A percentile compares a stretch with the other conserved stretches of the same genome.
phyloP scores from a whole-genome alignment of 2,329 filamentous ascomycete species.

The Kalmusia sp. region DNA sequence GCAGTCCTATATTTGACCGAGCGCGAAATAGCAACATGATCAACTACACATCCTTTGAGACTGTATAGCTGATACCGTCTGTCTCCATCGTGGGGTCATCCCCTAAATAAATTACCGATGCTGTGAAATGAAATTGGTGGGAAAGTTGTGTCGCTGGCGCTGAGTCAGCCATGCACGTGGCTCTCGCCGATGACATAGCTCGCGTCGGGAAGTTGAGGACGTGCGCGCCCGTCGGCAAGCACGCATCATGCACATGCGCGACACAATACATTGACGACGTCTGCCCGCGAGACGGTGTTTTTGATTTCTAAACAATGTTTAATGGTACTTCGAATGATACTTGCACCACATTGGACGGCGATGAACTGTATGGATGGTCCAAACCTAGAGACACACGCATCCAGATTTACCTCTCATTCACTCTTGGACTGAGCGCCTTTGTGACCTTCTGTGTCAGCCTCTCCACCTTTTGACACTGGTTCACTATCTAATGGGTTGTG shows the following conservation, averaged over 20 bases:
- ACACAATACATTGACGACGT: conserved; percentile 11
- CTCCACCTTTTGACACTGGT: conserved; percentile 3
- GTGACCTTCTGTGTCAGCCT: conserved; percentile 74
- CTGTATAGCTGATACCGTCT: too few species aligned
- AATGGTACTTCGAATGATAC: conserved; percentile 19
- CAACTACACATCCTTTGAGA: too few species aligned
- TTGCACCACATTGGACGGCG: conserved; percentile 18
- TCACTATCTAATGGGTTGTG: conserved; percentile 28
- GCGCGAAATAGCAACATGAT: too few species aligned
- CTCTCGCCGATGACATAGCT: conserved; percentile 1
- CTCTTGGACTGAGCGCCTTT: conserved; percentile 74
- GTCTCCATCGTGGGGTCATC: too few species aligned
- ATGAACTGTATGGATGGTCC: conserved; percentile 41
- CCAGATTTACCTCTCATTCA: conserved; percentile 76
- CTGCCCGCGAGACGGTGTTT: conserved; percentile 7
- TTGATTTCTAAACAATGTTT: conserved; percentile 24
- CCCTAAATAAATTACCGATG: too few species aligned
- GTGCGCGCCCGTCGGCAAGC: neutral
- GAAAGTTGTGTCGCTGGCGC: too few species aligned
- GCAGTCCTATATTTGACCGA: too few species aligned
- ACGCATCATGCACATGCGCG: conserved; percentile 1
- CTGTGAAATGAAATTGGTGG: too few species aligned
- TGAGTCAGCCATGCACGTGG: conserved; percentile 8
- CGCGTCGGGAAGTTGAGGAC: neutral
- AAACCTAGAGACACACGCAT: conserved; percentile 56